Evolutionary conservation across 805 yeast species (phyloP), one percentile per base, ranked within the genome.

Genomic region (Sugiyamaella marilandica): DNA sequence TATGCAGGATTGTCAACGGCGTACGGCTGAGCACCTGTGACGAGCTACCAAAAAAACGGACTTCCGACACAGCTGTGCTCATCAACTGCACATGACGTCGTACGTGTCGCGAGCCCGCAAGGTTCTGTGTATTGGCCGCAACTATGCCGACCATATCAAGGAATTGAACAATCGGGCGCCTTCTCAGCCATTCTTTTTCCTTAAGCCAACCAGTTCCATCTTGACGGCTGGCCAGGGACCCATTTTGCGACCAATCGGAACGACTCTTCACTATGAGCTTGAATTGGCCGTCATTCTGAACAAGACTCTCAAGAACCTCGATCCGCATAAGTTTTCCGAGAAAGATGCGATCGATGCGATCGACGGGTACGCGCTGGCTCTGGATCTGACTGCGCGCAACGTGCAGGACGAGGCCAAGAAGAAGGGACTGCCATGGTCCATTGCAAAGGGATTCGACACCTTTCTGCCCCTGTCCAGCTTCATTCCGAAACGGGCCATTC

Each of bases 361-460:
- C 59, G 85, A 79, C 3, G 97, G 97, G 10, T 89, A 91, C 63
- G 87, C 95, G 0, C 74, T 94, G 56, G 91, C 97, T 0, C 79
- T 94, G 46, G 99, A 94, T 67, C 76, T 94, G 78, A 94, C 99
- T 7, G 98, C 96, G 0, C 80, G 99, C 68, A 89, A 91, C 64
- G 95, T 94, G 31, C 99, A 94, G 71, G 91, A 86, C 64, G 96
- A 83, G 63, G 97, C 97, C 35, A 94, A 94, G 71, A 79, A 78
- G 71, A 89, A 88, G 69, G 98, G 98, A 1, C 75, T 92, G 50
- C 99, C 99, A 3, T 94, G 99, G 99, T 72, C 92, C 3, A 88
- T 90, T 59, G 96, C 94, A 34, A 94, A 94, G 67, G 99, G 99
- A 0, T 92, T 90, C 68, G 99, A 94, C 65, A 92, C 99, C 0